A percentile compares a stretch with the other conserved stretches of the same genome.
Conservation (phyloP, 495 filamentous ascomycete species). For the Trypethelium eluteriae region DNA sequence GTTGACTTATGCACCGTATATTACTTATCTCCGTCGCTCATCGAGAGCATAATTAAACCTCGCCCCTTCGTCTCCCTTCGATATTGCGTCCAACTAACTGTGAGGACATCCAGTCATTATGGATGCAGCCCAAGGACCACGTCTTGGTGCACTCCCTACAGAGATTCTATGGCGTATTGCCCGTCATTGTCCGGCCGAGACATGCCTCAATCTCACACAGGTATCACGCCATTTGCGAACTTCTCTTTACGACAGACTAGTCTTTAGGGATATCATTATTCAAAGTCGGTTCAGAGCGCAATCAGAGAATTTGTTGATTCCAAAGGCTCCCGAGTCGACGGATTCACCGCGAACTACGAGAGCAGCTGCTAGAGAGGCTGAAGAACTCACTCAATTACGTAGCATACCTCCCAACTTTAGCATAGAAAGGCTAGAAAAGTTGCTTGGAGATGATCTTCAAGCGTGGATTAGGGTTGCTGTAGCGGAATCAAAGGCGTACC, state of each 20-base stretch:
- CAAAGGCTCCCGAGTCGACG: neutral
- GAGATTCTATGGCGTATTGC: conserved; percentile 9
- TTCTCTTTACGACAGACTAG: neutral
- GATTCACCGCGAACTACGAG: neutral
- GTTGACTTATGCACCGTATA: too few species aligned
- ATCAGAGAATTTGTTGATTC: neutral
- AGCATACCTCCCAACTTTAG: neutral
- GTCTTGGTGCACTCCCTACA: conserved; percentile 1
- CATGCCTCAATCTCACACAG: neutral
- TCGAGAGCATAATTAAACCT: neutral
- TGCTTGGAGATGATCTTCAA: conserved; percentile 3
- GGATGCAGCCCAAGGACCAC: neutral
- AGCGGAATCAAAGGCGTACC: conserved; percentile 1
- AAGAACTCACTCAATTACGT: neutral
- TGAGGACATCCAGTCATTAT: neutral
- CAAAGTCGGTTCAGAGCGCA: neutral
- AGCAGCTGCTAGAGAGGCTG: neutral
- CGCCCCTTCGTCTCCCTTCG: neutral
- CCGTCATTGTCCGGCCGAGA: neutral
- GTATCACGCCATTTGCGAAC: neutral
- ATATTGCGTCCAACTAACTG: neutral
- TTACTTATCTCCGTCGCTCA: neutral
- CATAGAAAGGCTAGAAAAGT: neutral
- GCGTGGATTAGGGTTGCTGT: conserved; percentile 5
- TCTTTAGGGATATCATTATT: neutral